Base-by-base conservation (phyloP, 2,329 filamentous ascomycete genomes). In the Arthroderma uncinatum region DNA sequence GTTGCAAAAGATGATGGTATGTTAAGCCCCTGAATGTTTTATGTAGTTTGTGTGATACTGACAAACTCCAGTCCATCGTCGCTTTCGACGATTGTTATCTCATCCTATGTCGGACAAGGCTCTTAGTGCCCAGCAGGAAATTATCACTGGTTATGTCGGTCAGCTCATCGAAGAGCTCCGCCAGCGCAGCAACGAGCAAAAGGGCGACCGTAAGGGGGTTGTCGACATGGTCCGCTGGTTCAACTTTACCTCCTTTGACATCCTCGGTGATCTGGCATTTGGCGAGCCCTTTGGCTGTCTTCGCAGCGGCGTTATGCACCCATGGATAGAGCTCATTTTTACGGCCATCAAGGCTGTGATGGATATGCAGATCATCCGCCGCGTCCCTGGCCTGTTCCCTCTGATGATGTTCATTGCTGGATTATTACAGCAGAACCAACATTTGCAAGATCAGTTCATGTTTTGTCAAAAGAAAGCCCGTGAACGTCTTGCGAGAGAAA, bases 201-300 rank as follows among this genome's bases (percentile, higher is more conserved):
- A 40, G 9, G 37, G 37, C 30, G 16, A 7, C 19, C 19, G 16
- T 21, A 10, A 21, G 16, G 39, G 7, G 16, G 39, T 16, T 42
- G 7, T n/a, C n/a, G 60, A 69, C 55, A 62, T 71, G 42, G 62
- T 62, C 2, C 53, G 62, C 1, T 70, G 66, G 67, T 68, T 65
- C 47, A 68, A 70, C 47, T 69, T 61, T 39, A 62, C 63, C 1
- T 66, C 66, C 0, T 70, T 71, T 44, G 68, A 70, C 61, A 61
- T 70, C 10, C 67, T 68, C 10, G 65, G 66, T 1, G 67, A 70
- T 47, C 37, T 70, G 7, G 59, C 63, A 19, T 70, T 69, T 36
- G 68, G 66, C 1, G 65, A 69, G 33, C 56, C 67, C 1, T 68
- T 70, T 52, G 61, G 59, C 7, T 69, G 66, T 44, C 58, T 71